A percentile compares a stretch with the other conserved stretches of the same genome.
Evolutionary conservation across 2,329 filamentous ascomycete genomes (phyloP).

Genomic region (Leptographium procerum): DNA sequence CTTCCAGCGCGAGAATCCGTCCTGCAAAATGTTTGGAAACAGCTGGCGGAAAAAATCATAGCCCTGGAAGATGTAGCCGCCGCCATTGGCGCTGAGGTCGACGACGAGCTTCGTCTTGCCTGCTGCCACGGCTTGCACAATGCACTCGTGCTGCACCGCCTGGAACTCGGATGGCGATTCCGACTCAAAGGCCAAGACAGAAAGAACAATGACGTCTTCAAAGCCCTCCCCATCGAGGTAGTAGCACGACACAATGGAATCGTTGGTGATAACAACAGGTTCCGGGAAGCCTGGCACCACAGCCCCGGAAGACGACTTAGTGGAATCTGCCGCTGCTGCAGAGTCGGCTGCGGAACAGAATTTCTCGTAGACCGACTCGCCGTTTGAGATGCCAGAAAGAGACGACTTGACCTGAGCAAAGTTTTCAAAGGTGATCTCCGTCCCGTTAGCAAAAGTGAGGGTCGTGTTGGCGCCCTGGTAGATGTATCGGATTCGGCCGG

Average conservation of each 20-base stretch:
- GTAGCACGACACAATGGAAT: slow-evolving; percentile 22
- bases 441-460: slow-evolving; percentile 26
- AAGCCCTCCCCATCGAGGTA: slow-evolving; percentile 19
- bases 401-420: slow-evolving; percentile 18
- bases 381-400: slow-evolving; percentile 20
- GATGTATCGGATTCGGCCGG: slow-evolving; percentile 20
- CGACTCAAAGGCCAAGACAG: slow-evolving; percentile 17
- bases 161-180: slow-evolving; percentile 21
- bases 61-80: slow-evolving; percentile 46
- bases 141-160: slow-evolving; percentile 21
- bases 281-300: slow-evolving; percentile 15
- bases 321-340: neutral
- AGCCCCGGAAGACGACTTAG: neutral
- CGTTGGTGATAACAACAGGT: slow-evolving; percentile 18
- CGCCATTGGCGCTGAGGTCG: slow-evolving; percentile 46
- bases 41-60: slow-evolving; percentile 51
- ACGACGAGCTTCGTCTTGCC: slow-evolving; percentile 50
- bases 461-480: slow-evolving; percentile 23
- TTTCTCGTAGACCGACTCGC: slow-evolving; percentile 20
- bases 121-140: slow-evolving; percentile 25
- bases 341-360: slow-evolving; percentile 18
- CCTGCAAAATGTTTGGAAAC: slow-evolving; percentile 27
- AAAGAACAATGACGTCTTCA: slow-evolving; percentile 22
- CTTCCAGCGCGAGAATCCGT: slow-evolving; percentile 28
- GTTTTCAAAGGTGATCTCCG: slow-evolving; percentile 19